Evolutionary conservation across 345 rosid species (phyloP).

Genomic region (Sisymbrium irio): DNA sequence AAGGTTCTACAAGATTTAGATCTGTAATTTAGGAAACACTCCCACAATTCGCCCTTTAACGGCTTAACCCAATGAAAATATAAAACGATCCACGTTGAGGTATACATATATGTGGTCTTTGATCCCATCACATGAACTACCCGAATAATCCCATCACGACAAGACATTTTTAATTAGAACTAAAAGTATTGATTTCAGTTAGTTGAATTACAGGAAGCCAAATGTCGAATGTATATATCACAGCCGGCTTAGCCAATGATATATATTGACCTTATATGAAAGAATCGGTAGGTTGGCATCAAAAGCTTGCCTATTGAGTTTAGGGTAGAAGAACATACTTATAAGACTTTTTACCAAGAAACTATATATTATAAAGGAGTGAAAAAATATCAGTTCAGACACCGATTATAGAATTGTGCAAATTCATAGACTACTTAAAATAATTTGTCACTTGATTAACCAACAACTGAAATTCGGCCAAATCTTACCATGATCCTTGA

Average conservation of each 20-base stretch:
- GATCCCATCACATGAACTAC: not conserved
- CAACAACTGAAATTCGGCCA: too few relatives aligned
- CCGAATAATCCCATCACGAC: not conserved
- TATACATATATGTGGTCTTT: not conserved
- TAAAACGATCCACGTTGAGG: not conserved
- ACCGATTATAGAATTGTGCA: too few relatives aligned
- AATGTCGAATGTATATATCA: not conserved
- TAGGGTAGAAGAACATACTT: too few relatives aligned
- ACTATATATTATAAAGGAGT: too few relatives aligned
- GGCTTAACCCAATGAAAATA: not conserved
- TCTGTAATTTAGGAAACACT: not conserved
- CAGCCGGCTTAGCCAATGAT: not conserved
- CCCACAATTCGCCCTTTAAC: not conserved
- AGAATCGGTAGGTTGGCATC: not conserved
- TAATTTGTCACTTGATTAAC: too few relatives aligned
- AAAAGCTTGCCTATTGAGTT: too few relatives aligned
- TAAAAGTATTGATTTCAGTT: not conserved
- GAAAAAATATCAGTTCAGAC: too few relatives aligned
- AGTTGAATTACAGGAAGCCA: not conserved
- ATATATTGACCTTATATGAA: not conserved
- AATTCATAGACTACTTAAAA: too few relatives aligned
- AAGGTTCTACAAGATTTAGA: not conserved
- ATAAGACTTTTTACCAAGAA: too few relatives aligned
- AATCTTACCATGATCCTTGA: too few relatives aligned
- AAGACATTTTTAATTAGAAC: not conserved